A percentile compares a stretch with the other conserved stretches of the same genome.
Evolutionary conservation across 345 rosid genomes (phyloP).

Genomic region (Fremontodendron californicum): DNA sequence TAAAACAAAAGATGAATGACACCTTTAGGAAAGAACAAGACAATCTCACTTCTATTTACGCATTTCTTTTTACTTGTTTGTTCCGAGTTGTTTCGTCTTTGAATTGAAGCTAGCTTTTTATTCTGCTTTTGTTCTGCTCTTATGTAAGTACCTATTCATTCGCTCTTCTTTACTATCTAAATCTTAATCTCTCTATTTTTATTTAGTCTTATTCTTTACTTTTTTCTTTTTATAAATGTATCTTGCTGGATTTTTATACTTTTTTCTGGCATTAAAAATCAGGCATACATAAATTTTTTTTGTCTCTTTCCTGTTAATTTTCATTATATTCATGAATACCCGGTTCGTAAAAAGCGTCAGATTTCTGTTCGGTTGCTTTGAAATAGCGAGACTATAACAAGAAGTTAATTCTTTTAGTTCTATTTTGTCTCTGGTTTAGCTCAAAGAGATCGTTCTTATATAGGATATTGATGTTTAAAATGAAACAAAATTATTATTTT

Average conservation of each 20-base stretch:
- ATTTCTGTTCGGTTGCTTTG: neutral
- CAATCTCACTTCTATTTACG: no score
- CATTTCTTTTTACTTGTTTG: no score
- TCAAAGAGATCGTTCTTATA: neutral
- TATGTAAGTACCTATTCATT: neutral
- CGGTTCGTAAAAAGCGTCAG: neutral
- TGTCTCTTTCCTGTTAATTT: neutral
- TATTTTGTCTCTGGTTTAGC: neutral
- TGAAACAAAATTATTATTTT: neutral
- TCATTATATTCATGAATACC: neutral
- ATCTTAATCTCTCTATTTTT: neutral
- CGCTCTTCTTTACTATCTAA: neutral
- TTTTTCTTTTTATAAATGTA: neutral
- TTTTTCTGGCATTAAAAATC: neutral
- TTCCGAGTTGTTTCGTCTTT: no score
- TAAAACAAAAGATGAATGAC: no score
- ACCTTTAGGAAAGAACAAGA: no score
- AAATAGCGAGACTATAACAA: neutral
- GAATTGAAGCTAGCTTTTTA: no score
- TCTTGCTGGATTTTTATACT: neutral
- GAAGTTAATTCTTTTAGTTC: neutral
- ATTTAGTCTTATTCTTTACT: neutral
- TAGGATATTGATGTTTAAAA: neutral
- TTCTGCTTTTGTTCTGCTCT: neutral
- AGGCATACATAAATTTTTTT: no score